These are phyloP conservation scores for Fragaria vesca DNA, from an alignment of 306 rosid species.

Conservation along the genomic window DNA sequence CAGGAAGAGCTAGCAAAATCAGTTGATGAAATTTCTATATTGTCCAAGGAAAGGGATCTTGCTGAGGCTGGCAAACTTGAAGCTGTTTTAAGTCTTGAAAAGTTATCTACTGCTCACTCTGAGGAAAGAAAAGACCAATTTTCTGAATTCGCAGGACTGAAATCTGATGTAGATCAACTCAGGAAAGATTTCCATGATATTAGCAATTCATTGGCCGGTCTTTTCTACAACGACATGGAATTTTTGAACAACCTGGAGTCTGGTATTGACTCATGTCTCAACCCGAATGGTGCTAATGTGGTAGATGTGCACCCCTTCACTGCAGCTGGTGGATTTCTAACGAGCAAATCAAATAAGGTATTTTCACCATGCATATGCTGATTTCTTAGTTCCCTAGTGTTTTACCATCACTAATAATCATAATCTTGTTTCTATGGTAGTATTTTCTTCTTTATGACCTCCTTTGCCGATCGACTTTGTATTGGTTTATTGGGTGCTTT, in stretches of 20 bases:
- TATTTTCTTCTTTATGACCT: background rate
- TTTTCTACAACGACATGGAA: slow-evolving; percentile 55
- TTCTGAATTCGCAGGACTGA: slow-evolving; percentile 59
- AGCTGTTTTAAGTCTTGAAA: slow-evolving; percentile 64
- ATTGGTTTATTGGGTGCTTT: background rate
- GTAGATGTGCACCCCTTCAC: slow-evolving; percentile 37
- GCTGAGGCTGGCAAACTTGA: slow-evolving; percentile 68
- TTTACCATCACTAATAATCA: background rate
- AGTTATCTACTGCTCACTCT: slow-evolving; percentile 47
- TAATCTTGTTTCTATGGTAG: background rate
- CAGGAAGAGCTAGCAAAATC: slow-evolving; percentile 80
- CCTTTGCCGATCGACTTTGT: background rate
- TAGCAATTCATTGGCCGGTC: slow-evolving; percentile 44
- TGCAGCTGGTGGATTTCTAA: slow-evolving; percentile 32
- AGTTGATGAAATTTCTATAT: slow-evolving; percentile 54
- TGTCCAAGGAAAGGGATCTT: slow-evolving; percentile 62
- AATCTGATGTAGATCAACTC: slow-evolving; percentile 60
- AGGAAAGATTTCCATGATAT: slow-evolving; percentile 59
- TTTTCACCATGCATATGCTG: background rate
- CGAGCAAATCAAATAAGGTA: slow-evolving; percentile 57
- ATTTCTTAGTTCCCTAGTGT: background rate
- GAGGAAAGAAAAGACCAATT: slow-evolving; percentile 53
- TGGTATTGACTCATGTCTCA: slow-evolving; percentile 53
- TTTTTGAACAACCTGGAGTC: slow-evolving; percentile 56
- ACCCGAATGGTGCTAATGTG: slow-evolving; percentile 37